Base-by-base conservation (phyloP, 805 yeast species). In the Ogataea angusta region DNA sequence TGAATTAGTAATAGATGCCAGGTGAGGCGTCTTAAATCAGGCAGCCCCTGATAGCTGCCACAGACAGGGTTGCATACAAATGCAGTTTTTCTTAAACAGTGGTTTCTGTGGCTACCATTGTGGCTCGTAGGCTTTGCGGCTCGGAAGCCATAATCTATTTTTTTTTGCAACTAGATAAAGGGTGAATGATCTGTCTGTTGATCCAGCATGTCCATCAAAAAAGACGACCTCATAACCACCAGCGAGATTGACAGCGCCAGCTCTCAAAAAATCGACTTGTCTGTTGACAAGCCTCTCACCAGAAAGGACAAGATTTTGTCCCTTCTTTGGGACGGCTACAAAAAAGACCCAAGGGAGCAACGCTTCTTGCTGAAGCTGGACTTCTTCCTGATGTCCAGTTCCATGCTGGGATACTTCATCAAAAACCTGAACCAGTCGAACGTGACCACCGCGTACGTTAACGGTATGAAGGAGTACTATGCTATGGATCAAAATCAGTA, bases 401-500 rank as follows among this genome's bases (percentile, higher is more conserved):
- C 48, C 64, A 80, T 3, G 72, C 76, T 58, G 19, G 79, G 78
- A 2, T 78, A 80, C 58, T 82, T 84, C 80, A 77, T 81, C 38
- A 80, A 80, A 56, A 75, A 76, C 38, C 64, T 82, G 30, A 85
- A 82, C 54, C 73, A 71, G 43, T 68, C 75, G 30, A 82, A 80
- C 56, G 62, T 76, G 37, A 70, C 69, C 43, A 80, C 80, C 46
- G 88, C 86, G 1, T 82, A 79, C 53, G 80, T 78, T 35, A 74
- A 80, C 17, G 82, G 85, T 13, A 70, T 82, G 76, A 60, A 69
- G 43, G 80, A 75, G 47, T 76, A 68, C 37, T 62, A 79, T 27
- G 66, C 67, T 4, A 70, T 83, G 76, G 54, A 68, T 40, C 81
- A 80, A 8, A 69, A 67, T 43, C 72, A 76, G 42, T 70, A 67